Evolutionary conservation across 805 yeast species (phyloP), one percentile per base, ranked within the genome.

Genomic region (Pichia scutulata): DNA sequence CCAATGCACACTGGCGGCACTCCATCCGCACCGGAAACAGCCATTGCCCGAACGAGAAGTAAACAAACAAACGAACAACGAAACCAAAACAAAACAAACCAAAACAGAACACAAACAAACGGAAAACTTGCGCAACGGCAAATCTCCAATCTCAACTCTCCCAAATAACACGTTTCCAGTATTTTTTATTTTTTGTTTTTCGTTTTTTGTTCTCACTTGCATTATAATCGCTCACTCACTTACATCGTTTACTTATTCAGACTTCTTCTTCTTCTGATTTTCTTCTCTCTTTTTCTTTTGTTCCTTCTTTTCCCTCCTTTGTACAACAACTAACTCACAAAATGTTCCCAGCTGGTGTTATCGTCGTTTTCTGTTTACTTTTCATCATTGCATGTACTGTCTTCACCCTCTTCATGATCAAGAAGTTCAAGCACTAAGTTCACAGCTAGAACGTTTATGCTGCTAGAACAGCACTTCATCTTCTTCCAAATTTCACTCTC

Each of bases 301-400:
- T 44, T 40, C 39, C 46, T 14, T 28, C n/a, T 25, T 25, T 16
- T 39, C n/a, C 21, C 19, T 44, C 39, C n/a, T 26, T 7, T 12
- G 4, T 23, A 39, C 28, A 18, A 40, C 14, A 21, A n/a, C 30
- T 13, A n/a, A 26, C 7, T n/a, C 19, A 39, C 41, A 43, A 14
- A 66, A 78, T 78, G 84, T 70, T 78, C 54, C 84, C 84, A 71
- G 71, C 81, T 55, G 84, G 84, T 73, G 84, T 78, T 73, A 78
- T 78, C 70, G 72, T 78, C 63, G 84, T 78, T 59, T 78, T 78
- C 71, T 66, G 69, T 57, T 73, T 78, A 64, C 57, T 78, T 55
- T 77, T 77, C 70, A 76, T 76, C 53, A 67, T 69, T 56, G 70
- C 65, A 59, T 60, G 59, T 58, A 57, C 62, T 42, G 61, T 68